Evolutionary conservation across 331 rosid genomes (phyloP), one percentile per base, ranked within the genome.

Genomic region (Rhamnella rubrinervis): DNA sequence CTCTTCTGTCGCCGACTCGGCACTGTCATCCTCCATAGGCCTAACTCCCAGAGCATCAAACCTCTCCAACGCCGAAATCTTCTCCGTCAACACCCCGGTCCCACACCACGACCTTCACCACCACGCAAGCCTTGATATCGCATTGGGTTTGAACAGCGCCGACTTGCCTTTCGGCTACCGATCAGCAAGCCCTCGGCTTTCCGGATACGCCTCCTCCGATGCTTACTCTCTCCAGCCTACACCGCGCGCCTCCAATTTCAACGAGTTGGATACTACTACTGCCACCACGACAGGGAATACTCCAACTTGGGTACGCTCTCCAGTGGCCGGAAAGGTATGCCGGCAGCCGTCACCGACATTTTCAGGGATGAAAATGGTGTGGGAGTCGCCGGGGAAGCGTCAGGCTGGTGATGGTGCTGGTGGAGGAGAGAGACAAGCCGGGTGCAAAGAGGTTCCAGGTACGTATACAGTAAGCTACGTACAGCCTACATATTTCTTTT

Each of bases 151-250:
- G 61, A 59, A 66, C 2, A 6, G 21, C 57, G n/a, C 57, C 57
- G 82, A 77, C 2, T 13, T 69, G 15, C 65, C 74, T 0, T 63
- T 66, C 8, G 86, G 81, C 38, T 82, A 63, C 55, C 74, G 81
- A 6, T 59, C 71, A 2, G 60, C 72, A 4, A 86, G 87, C 23
- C 86, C 86, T 0, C 72, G 61, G 25, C 19, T 78, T 8, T 85
- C 86, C 1, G 89, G 83, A 1, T 84, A 80, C 39, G 92, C 85
- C 0, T 85, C 92, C 0, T 83, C 89, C 0, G 91, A 89, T 19
- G 86, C 87, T 0, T 83, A 83, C 73, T 89, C 96, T 0, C 81
- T 87, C 26, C 92, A 89, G 63, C 87, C 90, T 4, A 89, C 91
- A 0, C 92, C 91, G 1, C 73, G 89, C 7, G 78, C 82, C 1